Evolutionary conservation across 2,329 filamentous ascomycete species (phyloP), one percentile per base, ranked within the genome.

Genomic region (Lasiodiplodia theobromae): DNA sequence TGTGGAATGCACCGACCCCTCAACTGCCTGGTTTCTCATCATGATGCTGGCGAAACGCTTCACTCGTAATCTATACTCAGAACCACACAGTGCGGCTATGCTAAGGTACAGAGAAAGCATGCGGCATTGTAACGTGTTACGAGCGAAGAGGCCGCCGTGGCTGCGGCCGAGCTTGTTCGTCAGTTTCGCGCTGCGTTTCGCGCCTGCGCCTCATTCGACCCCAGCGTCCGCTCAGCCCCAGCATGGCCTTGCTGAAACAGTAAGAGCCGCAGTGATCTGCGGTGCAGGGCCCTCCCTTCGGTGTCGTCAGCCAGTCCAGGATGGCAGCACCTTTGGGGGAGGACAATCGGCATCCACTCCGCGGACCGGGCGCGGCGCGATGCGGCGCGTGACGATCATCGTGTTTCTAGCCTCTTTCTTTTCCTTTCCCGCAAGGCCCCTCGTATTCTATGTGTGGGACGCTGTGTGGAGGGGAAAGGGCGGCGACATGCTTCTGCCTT

Each of bases 181-280:
- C 49, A 11, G 2, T 18, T 6, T 53, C 49, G 49, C 28, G 23
- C 28, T 31, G 40, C 8, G 49, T 52, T 25, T 52, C 21, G 51
- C 51, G 58, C 25, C 60, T 64, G 60, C 60, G 60, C 60, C 60
- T 52, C 60, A 31, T 37, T 63, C 53, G 18, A 12, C 16, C 8
- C 44, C 44, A 47, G 44, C 10, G 40, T 16, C 18, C 40, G 5
- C 44, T 47, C 18, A 47, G 44, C 44, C 44, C 44, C 44, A 44
- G 11, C 53, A 23, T 34, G 7, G 34, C 34, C 54, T 56, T n/a
- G 25, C 44, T 51, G 40, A 63, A 23, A 51, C 58, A 37, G 18
- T 51, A 51, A 21, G 60, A 53, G 60, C 60, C 44, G 60, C 28
- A 52, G 60, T 51, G 60, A 64, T 64, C 60, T 52, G 21, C 60